These are phyloP conservation scores for Plenodomus biglobosus DNA, from an alignment of 2,329 filamentous ascomycete genomes.

Conservation along the genomic window DNA sequence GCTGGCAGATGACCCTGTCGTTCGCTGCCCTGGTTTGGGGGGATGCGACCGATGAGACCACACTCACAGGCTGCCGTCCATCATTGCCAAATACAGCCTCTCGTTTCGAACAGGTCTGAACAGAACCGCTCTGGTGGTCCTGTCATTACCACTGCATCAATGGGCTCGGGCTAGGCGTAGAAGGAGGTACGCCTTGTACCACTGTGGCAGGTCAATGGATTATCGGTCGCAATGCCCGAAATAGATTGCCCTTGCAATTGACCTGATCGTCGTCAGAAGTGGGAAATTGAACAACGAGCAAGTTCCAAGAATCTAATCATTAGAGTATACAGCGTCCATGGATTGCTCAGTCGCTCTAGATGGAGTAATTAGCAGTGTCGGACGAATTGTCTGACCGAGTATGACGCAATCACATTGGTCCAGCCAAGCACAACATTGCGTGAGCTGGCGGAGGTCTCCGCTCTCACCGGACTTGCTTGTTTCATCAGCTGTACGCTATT, in stretches of 20 bases:
- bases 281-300: not conserved
- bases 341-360: not conserved
- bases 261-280: slow-evolving; percentile 1
- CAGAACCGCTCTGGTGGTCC: slow-evolving; percentile 26
- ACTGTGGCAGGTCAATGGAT: slow-evolving; percentile 8
- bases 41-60: slow-evolving; percentile 26
- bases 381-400: slow-evolving; percentile 13
- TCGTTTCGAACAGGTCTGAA: slow-evolving; percentile 24
- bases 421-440: slow-evolving; percentile 8
- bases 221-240: slow-evolving; percentile 16
- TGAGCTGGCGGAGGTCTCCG: not conserved
- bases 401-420: slow-evolving; percentile 12
- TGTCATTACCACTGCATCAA: slow-evolving; percentile 29
- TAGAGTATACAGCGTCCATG: not conserved
- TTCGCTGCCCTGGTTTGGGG: slow-evolving; percentile 27
- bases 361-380: slow-evolving; percentile 2
- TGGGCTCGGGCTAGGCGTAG: slow-evolving; percentile 14
- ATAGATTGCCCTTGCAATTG: slow-evolving; percentile 6
- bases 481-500: not conserved
- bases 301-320: not conserved
- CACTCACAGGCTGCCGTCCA: slow-evolving; percentile 26
- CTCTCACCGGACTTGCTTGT: not conserved
- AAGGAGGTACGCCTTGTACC: slow-evolving; percentile 16
- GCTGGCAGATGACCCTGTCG: slow-evolving; percentile 31
- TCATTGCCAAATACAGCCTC: slow-evolving; percentile 21